Percentiles rank a stretch among this genome's conserved stretches.
These are phyloP conservation scores for Zoysia pacifica DNA, from an alignment of 176 grass and related monocot genomes.

Conservation along the genomic window DNA sequence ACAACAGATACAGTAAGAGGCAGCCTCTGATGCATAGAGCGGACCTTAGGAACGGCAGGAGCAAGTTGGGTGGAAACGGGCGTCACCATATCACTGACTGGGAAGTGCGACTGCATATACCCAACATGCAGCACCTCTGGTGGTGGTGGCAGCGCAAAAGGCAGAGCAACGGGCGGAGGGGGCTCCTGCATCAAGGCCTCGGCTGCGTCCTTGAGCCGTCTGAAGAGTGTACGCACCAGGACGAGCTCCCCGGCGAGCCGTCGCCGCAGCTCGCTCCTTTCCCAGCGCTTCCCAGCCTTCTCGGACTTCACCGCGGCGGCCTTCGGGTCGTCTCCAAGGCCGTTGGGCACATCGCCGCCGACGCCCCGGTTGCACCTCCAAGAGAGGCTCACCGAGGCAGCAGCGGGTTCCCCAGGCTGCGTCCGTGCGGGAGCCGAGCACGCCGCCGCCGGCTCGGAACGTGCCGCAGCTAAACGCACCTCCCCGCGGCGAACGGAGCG, in stretches of 20 bases:
- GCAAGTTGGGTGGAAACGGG: constrained; percentile 23
- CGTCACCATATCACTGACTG: constrained; percentile 40
- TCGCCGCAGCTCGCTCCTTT: constrained; percentile 60
- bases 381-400: constrained; percentile 36
- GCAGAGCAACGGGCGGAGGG: constrained; percentile 2
- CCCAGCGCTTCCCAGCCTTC: constrained; percentile 53
- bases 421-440: background rate
- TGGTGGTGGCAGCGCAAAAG: background rate
- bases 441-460: constrained; percentile 23
- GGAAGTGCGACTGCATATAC: constrained; percentile 60
- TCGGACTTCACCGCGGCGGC: background rate
- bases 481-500: constrained; percentile 32
- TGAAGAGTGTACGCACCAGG: constrained; percentile 70
- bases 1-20: constrained; percentile 58
- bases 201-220: constrained; percentile 49
- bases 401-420: background rate
- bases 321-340: constrained; percentile 21
- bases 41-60: constrained; percentile 16
- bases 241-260: constrained; percentile 66
- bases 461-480: background rate
- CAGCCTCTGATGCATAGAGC: constrained; percentile 18
- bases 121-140: constrained; percentile 31
- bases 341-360: constrained; percentile 38
- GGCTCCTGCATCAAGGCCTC: constrained; percentile 40
- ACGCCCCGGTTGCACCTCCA: constrained; percentile 21